Evolutionary conservation across 139 green algal genomes (phyloP), one percentile per base, ranked within the genome.

Genomic region (Chlamydomonas sphaeroides): DNA sequence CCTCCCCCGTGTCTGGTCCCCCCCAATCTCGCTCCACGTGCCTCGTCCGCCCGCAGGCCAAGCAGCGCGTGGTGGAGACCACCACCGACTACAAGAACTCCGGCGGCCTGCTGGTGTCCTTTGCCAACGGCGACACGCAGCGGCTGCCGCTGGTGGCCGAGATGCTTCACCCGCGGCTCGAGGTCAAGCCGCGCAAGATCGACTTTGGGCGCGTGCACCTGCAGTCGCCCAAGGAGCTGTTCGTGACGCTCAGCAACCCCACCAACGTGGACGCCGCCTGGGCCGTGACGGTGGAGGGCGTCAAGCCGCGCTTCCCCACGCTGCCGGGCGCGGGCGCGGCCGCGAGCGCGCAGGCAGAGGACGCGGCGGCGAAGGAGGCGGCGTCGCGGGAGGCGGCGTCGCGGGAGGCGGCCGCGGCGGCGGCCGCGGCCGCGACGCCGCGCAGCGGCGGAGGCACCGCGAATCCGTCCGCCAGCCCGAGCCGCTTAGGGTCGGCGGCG

Each of bases 181-280:
- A 76, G 42, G 36, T 90, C 11, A 69, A 85, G 48, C 83, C 76
- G 2, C 65, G 62, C 48, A 83, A 53, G 25, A 53, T 78, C 14
- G 53, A 59, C 33, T 92, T 87, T 51, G 78, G 74, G 26, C 73
- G 41, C 2, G 81, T 89, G 48, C 88, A 91, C 79, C 65, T 88
- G 75, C 72, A 84, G 33, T 45, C 65, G 10, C 85, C 88, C 42
- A 89, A 85, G 57, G 57, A 72, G 61, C 41, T 91, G 7, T 33
- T 80, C 4, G 68, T 92, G 35, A 79, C 65, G 18, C 78, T 92
- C 15, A 79, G 57, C 77, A 92, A 92, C 73, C 81, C 85, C 45
- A 89, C 88, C 2, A 68, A 76, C 15, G 88, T 92, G 36, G 88
- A 90, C 69, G 85, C 88, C 0, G 65, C 72, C 18, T 92, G 85